Evolutionary conservation across 106 monocot species (phyloP), one percentile per base, ranked within the genome.

Genomic region (Apostasia shenzhenica): DNA sequence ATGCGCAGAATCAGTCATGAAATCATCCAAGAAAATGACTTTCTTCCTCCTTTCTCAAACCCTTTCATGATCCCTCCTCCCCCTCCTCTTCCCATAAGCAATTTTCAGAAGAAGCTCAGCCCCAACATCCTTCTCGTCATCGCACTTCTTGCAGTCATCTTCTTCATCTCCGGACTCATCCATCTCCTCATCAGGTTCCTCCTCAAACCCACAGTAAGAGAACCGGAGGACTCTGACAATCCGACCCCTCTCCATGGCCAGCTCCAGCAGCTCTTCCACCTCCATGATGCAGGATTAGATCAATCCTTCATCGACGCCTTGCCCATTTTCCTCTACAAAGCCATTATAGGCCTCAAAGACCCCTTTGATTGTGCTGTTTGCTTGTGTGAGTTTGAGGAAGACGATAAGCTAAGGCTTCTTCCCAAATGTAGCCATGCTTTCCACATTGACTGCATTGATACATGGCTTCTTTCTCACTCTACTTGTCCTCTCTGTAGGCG

Each of bases 311-410:
- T 97, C 37, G 97, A 97, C 75, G 54, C 82, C 47, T 75, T 97
- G 13, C 97, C 97, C 1, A 67, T 97, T 9, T 97, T 97, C 78
- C 73, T 83, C 72, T 97, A 97, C 87, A 88, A 79, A 54, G 73
- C 86, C 73, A 83, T 97, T 55, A 76, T 85, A 3, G 97, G 89
- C 63, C 52, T 74, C 64, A 90, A 97, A 59, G 92, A 92, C 68
- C 95, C 92, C 0, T 95, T 95, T 55, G 92, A 95, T 54, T 95
- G 95, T 60, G 91, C 89, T 2, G 95, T 95, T 9, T 95, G 95
- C 64, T 78, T 95, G 50, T 92, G 89, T 42, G 95, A 92, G 75
- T 95, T 95, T 71, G 89, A 84, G 59, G 48, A 72, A n/a, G 89
- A 92, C 11, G 92, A 95, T 73, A 84, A 77, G 72, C 89, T 92